Evolutionary conservation across 768 basidiomycete genomes (phyloP), one percentile per base, ranked within the genome.

Genomic region (Goffeauzyma gilvescens): DNA sequence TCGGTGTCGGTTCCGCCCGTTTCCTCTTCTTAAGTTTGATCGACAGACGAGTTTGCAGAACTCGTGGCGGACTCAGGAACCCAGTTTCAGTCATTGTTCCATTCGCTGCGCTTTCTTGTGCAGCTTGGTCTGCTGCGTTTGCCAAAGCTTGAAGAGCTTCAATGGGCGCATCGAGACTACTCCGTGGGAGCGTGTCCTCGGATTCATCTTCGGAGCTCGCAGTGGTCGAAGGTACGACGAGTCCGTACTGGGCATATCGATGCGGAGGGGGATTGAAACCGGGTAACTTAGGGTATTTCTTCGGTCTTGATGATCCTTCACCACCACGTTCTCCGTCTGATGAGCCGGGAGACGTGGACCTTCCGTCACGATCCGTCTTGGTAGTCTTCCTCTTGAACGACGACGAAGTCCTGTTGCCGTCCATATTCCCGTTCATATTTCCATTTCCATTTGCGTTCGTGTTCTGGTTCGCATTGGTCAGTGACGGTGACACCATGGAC

Each of bases 221-320:
- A 4, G 82, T 76, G 63, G 79, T 78, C 44, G 52, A 12, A 48
- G 54, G 13, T 46, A 55, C 18, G 48, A 50, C 12, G 46, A 93
- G 82, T 24, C 84, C 87, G 57, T 90, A 90, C 13, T 81, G 79
- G 27, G 81, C 80, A 60, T 85, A 85, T 64, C 86, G 83, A 64
- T 84, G 81, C 25, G 80, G 78, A 79, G 84, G 85, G 8, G 87
- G 81, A 21, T 84, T 80, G 60, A 89, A 90, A 4, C 85, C 86
- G 28, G 87, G 86, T 17, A 89, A 69, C 17, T 83, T 79, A 10
- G 87, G 87, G 54, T 89, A 90, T 28, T 68, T 54, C 24, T 43
- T 55, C 35, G 69, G 60, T 24, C 20, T 18, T 33, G 17, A 33
- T 17, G 6, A 26, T 17, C 21, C 32, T 3, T 26, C 34, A 4